These are phyloP conservation scores for Scutellaria baicalensis DNA, from an alignment of 257 asterid genomes.

Conservation along the genomic window DNA sequence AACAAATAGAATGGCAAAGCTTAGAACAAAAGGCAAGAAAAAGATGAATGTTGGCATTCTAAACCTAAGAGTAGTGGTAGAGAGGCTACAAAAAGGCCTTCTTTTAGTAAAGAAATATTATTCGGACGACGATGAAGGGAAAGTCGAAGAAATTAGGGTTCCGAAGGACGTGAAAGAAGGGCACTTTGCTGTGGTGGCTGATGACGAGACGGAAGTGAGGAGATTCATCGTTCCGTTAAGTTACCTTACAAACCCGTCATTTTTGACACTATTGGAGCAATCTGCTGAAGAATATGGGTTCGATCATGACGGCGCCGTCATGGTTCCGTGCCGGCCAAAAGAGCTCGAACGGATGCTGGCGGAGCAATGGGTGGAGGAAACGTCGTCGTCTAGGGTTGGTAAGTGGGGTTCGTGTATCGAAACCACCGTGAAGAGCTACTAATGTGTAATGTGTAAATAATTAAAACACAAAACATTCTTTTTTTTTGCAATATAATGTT, in stretches of 20 bases:
- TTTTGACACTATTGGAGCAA: conserved; percentile 55
- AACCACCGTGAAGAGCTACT: conserved; percentile 22
- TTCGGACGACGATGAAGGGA: conserved; percentile 5
- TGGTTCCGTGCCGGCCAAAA: conserved; percentile 55
- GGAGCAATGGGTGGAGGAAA: conserved; percentile 15
- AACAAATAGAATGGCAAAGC: conserved; percentile 12
- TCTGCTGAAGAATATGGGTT: conserved; percentile 80
- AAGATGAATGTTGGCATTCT: conserved; percentile 28
- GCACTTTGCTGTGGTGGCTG: conserved; percentile 33
- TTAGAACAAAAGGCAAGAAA: conserved; percentile 12
- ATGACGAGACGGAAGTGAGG: conserved; percentile 30
- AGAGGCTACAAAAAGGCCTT: conserved; percentile 48
- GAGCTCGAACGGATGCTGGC: conserved; percentile 28
- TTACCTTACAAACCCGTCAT: conserved; percentile 48
- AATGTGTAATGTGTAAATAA: background rate
- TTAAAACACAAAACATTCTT: too few species aligned
- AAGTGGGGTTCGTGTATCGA: conserved; percentile 13
- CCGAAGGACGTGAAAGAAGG: conserved; percentile 55
- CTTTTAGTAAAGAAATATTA: conserved; percentile 25
- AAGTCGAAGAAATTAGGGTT: conserved; percentile 19
- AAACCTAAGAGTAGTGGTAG: conserved; percentile 41
- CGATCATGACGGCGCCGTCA: conserved; percentile 54
- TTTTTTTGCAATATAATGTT: too few species aligned
- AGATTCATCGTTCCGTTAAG: conserved; percentile 56
- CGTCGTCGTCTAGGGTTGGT: background rate